Conservation (phyloP, 2,329 filamentous ascomycete genomes). For the Colletotrichum spinosum region DNA sequence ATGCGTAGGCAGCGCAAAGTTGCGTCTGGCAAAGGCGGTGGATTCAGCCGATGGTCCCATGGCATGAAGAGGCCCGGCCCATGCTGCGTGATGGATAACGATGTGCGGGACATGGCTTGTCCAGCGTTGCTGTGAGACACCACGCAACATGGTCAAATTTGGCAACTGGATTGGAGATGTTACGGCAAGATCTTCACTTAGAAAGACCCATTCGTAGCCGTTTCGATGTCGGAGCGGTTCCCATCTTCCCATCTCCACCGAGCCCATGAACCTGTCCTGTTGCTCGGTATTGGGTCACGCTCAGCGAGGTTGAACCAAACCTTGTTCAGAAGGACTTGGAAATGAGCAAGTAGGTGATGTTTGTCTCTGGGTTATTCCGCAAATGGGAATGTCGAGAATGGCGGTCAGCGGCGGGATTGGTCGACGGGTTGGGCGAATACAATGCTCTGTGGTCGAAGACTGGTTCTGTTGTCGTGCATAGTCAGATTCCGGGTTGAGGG, state of each 20-base stretch:
- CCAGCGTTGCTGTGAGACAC: slow-evolving; percentile 13
- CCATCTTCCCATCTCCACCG: too few species aligned
- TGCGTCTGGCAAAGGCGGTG: slow-evolving; percentile 22
- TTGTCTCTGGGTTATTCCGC: slow-evolving; percentile 12
- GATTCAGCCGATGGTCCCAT: slow-evolving; percentile 30
- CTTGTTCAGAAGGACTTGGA: too few species aligned
- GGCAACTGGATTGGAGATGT: slow-evolving; percentile 13
- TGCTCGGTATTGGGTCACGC: too few species aligned
- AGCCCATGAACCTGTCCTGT: too few species aligned
- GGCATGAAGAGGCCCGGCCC: slow-evolving; percentile 20
- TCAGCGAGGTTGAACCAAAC: not conserved
- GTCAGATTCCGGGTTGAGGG: slow-evolving; percentile 3
- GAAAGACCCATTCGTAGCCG: too few species aligned
- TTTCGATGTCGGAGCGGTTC: too few species aligned
- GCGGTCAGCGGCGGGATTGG: slow-evolving; percentile 40
- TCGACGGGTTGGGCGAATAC: slow-evolving; percentile 17
- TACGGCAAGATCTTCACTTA: slow-evolving; percentile 26
- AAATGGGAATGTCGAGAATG: slow-evolving; percentile 34
- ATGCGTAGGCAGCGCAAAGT: not conserved
- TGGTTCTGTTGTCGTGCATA: slow-evolving; percentile 35
- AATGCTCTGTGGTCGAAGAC: slow-evolving; percentile 8
- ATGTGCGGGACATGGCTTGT: slow-evolving; percentile 33
- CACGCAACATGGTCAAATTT: slow-evolving; percentile 19
- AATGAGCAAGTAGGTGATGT: too few species aligned
- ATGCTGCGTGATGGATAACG: slow-evolving; percentile 29